Base-by-base conservation (phyloP, 345 rosid genomes). In the Atalantia buxifolia region DNA sequence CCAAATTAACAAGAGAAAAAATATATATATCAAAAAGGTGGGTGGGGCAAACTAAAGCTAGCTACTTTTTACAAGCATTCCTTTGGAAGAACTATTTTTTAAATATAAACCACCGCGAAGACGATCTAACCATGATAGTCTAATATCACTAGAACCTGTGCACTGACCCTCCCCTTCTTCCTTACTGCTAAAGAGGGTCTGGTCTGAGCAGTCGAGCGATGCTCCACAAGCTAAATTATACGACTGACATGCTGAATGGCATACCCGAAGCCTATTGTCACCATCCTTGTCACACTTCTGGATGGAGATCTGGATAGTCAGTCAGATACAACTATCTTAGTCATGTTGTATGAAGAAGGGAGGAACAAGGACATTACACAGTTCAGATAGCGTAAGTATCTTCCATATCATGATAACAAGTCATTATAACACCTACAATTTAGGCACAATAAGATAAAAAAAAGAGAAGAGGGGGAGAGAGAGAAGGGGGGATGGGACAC, bases 211-310 rank as follows among this genome's bases (percentile, higher is more conserved):
- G 87, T 97, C 99, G 4, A 97, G 91, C 4, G 99, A 91, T 69
- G 99, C 99, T 60, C 99, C 98, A 78, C 99, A 96, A 0, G 98
- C 99, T 76, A 80, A 82, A 68, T 96, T 96, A 76, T 96, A 96
- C 0, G 99, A 93, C 66, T 90, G 90, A 36, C 99, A 96, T 25
- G 99, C 99, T 64, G 98, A 92, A 83, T 92, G 90, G 80, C 98
- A 96, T 45, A 96, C 98, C 30, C 99, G 88, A 16, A 94, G 91
- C 83, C 99, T 86, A 84, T 97, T 91, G 88, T 97, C 98, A 12
- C 98, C 98, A 72, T 97, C 98, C 64, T 79, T 86, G 70, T 97
- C 95, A 18, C 99, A 97, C 81, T 93, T 94, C 75, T 97, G 99
- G 89, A 97, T 97, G 1, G 99, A 97, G 81, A 97, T 97, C 99